Percentiles rank a stretch among this genome's conserved stretches.
phyloP scores from a whole-genome alignment of 2,329 filamentous ascomycete species.

The Magnaporthiopsis rhizophila region DNA sequence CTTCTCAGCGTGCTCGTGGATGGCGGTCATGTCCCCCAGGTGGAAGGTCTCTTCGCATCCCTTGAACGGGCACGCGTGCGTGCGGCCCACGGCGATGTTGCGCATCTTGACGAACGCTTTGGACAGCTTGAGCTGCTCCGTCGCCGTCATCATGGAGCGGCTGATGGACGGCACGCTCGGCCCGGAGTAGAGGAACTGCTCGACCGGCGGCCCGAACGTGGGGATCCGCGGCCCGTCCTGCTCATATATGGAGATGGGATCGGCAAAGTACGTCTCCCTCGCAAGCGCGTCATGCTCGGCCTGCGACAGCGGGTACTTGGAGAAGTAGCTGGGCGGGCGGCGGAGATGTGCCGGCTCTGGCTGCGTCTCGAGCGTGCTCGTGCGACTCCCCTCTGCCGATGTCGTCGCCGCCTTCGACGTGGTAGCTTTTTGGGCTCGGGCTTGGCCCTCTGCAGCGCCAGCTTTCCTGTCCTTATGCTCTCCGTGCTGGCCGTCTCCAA shows the following conservation, averaged over 20 bases:
- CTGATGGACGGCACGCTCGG: conserved; percentile 1
- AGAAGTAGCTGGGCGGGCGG: not conserved
- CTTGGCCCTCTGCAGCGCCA: too few species aligned
- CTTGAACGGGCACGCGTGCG: conserved; percentile 3
- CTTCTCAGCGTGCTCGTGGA: conserved; percentile 1
- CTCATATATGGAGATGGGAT: conserved; percentile 1
- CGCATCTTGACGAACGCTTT: not conserved
- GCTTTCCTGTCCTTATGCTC: not conserved
- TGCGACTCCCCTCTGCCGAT: not conserved
- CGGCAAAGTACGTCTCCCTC: not conserved
- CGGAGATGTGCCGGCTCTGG: conserved; percentile 10
- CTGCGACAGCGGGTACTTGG: conserved; percentile 4
- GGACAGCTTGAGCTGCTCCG: conserved; percentile 1
- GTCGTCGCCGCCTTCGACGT: not conserved
- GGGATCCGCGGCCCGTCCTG: conserved; percentile 1
- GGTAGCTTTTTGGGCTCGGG: too few species aligned
- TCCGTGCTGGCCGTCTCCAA: not conserved
- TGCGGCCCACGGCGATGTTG: not conserved
- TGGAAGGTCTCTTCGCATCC: conserved; percentile 1
- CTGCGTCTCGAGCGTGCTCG: conserved; percentile 2
- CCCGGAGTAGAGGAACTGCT: not conserved
- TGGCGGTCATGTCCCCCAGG: not conserved
- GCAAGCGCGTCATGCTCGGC: not conserved
- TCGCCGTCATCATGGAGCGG: conserved; percentile 6
- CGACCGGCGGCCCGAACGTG: not conserved